Conservation (phyloP, 73 alveolate genomes). For the Tetrahymena borealis region DNA sequence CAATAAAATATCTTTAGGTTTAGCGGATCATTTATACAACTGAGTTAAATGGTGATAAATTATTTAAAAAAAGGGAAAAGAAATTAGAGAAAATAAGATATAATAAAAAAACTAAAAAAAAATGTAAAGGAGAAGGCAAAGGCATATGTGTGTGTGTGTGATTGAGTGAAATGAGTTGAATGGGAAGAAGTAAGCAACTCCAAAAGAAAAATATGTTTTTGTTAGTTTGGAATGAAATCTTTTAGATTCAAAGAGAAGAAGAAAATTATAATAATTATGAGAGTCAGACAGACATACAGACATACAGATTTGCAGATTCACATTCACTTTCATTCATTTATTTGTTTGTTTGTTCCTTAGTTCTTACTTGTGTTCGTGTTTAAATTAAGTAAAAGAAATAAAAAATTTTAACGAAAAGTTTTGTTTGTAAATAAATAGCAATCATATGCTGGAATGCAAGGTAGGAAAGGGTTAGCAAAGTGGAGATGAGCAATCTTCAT, state of each 20-base stretch:
- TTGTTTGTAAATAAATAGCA: neutral
- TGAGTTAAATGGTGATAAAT: neutral
- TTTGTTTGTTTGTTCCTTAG: neutral
- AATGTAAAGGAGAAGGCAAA: neutral
- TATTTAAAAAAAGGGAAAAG: neutral
- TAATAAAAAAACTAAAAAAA: no score
- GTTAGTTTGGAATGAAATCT: no score
- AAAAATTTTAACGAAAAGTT: neutral
- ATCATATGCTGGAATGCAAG: constrained; percentile 1
- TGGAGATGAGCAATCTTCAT: neutral
- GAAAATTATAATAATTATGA: no score
- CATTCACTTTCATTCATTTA: neutral
- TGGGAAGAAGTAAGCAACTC: no score
- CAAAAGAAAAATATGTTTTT: no score
- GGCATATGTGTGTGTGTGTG: no score
- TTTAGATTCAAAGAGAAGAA: no score
- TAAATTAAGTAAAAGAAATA: neutral
- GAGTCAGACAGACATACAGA: neutral
- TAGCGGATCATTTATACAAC: neutral
- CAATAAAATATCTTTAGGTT: no score
- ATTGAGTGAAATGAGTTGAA: no score
- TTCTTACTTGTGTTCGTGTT: neutral
- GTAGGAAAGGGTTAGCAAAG: neutral
- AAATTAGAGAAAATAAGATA: no score
- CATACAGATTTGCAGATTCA: neutral